A percentile compares a stretch with the other conserved stretches of the same genome.
Evolutionary conservation across 2,329 filamentous ascomycete species (phyloP).

Genomic region (Cephalotrichum gorgonifer): DNA sequence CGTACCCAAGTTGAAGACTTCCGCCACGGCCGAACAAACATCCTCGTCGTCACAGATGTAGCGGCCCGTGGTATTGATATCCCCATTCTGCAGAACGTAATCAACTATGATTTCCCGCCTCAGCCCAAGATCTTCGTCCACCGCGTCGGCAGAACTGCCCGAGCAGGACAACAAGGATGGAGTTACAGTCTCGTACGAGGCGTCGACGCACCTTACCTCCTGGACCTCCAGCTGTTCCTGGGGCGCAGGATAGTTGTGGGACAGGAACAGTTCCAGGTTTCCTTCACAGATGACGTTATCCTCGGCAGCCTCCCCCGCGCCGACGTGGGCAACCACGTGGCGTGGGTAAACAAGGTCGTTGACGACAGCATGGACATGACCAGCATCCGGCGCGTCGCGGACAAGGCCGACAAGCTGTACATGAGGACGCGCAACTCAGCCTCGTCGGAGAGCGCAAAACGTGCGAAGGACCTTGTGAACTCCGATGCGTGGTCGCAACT

Average conservation of each 20-base stretch:
- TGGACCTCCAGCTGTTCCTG: conserved; percentile 91
- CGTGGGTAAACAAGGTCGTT: conserved; percentile 75
- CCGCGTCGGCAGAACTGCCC: conserved; percentile 87
- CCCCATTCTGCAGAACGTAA: conserved; percentile 87
- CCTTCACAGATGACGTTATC: conserved; percentile 74
- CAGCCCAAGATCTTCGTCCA: conserved; percentile 97
- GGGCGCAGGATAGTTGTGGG: conserved; percentile 75
- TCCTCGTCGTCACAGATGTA: conserved; percentile 92
- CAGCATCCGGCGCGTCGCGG: conserved; percentile 60
- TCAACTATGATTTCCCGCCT: conserved; percentile 97
- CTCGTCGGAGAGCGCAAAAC: conserved; percentile 80
- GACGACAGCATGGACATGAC: conserved; percentile 65
- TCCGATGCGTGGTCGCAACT: conserved; percentile 62
- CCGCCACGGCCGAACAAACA: conserved; percentile 71
- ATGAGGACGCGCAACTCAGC: conserved; percentile 82
- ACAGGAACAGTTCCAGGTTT: conserved; percentile 48
- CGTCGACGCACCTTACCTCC: conserved; percentile 78
- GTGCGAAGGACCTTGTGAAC: conserved; percentile 66
- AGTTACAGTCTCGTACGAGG: conserved; percentile 87
- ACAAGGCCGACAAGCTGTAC: conserved; percentile 89
- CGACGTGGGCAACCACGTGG: conserved; percentile 62
- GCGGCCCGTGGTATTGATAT: conserved; percentile 97
- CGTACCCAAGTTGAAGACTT: conserved; percentile 90
- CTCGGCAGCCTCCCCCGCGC: conserved; percentile 68
- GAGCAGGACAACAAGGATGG: conserved; percentile 89